Conservation (phyloP, 345 rosid genomes). For the Garcia nutans region DNA sequence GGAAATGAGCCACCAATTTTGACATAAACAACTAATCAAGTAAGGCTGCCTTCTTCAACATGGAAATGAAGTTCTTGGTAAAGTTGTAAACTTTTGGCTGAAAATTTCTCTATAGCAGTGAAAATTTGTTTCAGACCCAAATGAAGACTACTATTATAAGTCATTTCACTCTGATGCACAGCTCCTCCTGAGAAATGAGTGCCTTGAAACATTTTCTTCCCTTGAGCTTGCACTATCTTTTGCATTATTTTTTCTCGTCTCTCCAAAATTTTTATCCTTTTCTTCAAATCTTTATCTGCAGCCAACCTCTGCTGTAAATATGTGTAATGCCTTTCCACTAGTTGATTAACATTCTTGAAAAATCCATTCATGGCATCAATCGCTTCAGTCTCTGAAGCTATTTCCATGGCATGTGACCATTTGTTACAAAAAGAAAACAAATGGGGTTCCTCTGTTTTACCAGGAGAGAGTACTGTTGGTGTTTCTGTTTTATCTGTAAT, state of each 20-base stretch:
- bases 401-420: slow-evolving; percentile 52
- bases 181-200: neutral
- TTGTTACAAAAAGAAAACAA: slow-evolving; percentile 41
- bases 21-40: neutral
- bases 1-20: too few species aligned
- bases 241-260: slow-evolving; percentile 43
- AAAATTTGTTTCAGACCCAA: slow-evolving; percentile 36
- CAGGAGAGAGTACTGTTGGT: slow-evolving; percentile 36
- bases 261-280: slow-evolving; percentile 42
- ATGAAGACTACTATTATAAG: slow-evolving; percentile 17
- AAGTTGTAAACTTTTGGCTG: slow-evolving; percentile 24
- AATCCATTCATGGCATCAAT: slow-evolving; percentile 34
- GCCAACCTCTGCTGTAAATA: slow-evolving; percentile 33
- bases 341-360: slow-evolving; percentile 23
- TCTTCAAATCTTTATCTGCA: slow-evolving; percentile 41
- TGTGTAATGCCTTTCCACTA: slow-evolving; percentile 31
- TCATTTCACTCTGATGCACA: slow-evolving; percentile 12
- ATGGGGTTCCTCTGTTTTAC: slow-evolving; percentile 45
- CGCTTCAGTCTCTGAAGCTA: slow-evolving; percentile 41
- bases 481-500: slow-evolving; percentile 32
- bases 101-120: slow-evolving; percentile 43
- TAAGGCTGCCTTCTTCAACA: slow-evolving; percentile 20
- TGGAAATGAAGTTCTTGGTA: slow-evolving; percentile 33
- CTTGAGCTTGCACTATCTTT: slow-evolving; percentile 26
- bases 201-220: slow-evolving; percentile 21